phyloP scores from a whole-genome alignment of 176 grass and related monocot species.

The Aegilops longissima region DNA sequence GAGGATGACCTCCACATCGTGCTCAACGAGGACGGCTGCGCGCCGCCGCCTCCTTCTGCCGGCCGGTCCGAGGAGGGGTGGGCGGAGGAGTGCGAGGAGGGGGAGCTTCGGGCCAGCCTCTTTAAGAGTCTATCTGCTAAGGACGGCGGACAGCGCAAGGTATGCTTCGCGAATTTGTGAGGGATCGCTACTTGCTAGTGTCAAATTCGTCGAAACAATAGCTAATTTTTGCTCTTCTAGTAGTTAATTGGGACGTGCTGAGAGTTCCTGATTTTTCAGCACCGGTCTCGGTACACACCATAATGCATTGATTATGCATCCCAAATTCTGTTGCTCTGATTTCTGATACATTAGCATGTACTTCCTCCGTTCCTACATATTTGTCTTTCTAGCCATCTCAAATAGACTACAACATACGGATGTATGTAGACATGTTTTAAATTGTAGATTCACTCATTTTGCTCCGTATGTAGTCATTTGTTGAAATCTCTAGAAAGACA shows the following conservation, averaged over 20 bases:
- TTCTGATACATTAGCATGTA: neutral
- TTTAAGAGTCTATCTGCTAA: neutral
- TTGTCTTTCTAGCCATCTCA: too few relatives aligned
- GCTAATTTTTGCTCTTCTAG: neutral
- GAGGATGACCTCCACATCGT: slow-evolving; percentile 76
- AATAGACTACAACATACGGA: too few relatives aligned
- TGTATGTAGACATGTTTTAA: too few relatives aligned
- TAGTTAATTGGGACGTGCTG: neutral
- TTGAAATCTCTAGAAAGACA: too few relatives aligned
- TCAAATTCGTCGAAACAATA: neutral
- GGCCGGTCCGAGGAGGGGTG: slow-evolving; percentile 18
- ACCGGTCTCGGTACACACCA: neutral
- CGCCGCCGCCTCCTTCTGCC: slow-evolving; percentile 23
- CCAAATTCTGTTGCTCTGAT: slow-evolving; percentile 1
- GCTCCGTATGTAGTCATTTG: too few relatives aligned
- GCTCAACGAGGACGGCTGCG: slow-evolving; percentile 58
- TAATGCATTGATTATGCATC: slow-evolving; percentile 2
- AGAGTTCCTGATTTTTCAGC: neutral
- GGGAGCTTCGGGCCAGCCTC: slow-evolving; percentile 28
- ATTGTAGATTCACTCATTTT: too few relatives aligned
- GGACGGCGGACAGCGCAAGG: slow-evolving; percentile 25
- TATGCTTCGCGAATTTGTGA: slow-evolving; percentile 30
- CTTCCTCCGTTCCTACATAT: too few relatives aligned
- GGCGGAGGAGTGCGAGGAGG: slow-evolving; percentile 32
- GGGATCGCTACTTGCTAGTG: neutral